Evolutionary conservation across 129 eudicot species (phyloP).

Genomic region (Scalesia atractyloides): DNA sequence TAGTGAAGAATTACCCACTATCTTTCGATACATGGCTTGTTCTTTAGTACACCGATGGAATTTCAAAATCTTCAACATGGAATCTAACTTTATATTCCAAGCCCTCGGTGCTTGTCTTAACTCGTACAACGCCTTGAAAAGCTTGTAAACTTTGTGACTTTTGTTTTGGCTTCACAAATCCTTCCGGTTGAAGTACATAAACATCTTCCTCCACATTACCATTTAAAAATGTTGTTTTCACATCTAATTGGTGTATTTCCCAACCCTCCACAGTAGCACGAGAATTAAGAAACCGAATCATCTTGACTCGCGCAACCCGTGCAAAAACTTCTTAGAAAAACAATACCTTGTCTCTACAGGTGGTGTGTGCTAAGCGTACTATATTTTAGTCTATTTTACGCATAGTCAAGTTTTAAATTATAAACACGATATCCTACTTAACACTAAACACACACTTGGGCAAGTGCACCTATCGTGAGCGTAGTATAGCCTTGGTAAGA

Average conservation of each 20-base stretch:
- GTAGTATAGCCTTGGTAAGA: no score
- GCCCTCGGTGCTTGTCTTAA: neutral
- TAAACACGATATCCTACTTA: no score
- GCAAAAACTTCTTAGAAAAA: neutral
- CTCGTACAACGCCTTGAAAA: neutral
- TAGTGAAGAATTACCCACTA: neutral
- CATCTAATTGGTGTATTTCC: neutral
- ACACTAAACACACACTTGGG: no score
- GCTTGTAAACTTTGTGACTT: neutral
- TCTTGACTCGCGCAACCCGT: neutral
- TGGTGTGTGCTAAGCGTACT: no score
- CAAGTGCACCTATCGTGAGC: no score
- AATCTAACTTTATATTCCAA: neutral
- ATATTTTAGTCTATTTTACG: no score
- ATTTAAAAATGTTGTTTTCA: neutral
- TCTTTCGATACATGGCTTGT: neutral
- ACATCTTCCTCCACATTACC: neutral
- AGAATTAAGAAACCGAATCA: neutral
- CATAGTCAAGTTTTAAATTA: no score
- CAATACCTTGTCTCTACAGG: neutral
- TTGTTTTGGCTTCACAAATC: neutral
- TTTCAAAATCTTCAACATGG: no score
- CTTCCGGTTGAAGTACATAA: neutral
- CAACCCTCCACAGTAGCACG: neutral
- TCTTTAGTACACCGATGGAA: neutral